Base-by-base conservation (phyloP, 2,329 filamentous ascomycete genomes). In the Fusarium compactum region DNA sequence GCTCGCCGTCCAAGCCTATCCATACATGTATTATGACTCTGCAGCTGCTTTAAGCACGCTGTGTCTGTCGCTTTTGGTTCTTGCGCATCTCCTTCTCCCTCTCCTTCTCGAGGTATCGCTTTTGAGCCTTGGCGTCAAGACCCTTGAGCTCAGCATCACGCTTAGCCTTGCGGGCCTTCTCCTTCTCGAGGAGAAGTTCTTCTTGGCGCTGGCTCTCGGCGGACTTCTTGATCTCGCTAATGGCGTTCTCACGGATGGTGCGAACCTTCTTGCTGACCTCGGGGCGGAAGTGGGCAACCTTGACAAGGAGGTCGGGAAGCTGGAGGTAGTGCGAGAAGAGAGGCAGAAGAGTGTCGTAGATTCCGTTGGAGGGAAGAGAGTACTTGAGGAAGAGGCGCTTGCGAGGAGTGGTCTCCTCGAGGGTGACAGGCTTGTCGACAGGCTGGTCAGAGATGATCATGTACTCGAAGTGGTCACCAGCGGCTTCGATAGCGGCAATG, bases 391-490 rank as follows among this genome's bases (percentile, higher is more conserved):
- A 91, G 73, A 98, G 82, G 76, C 95, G 94, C 86, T 99, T 99
- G 82, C 91, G 91, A 29, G 95, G 92, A 55, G 84, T 80, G 34
- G 92, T 92, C 78, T 98, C 95, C 66, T 97, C 91, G 76, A 98
- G 86, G 67, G 90, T 97, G 77, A 85, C 87, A 58, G 96, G 96
- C 82, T 93, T 94, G 74, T 98, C 94, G 56, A 90, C 83, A 38
- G 95, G 94, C 82, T 98, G 94, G 79, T 99, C 96, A 22, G 91
- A 92, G 54, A 98, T 85, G 76, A 99, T 92, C 65, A 99, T 82
- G 75, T 95, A 95, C 80, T 98, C 94, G 71, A 97, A 90, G 54
- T 69, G 52, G 66, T 95, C 91, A 30, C 95, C 95, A 8, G 93
- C 93, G 55, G 91, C 82, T 76, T 92, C 87, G 70, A 97, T 85